These are phyloP conservation scores for Pseudonitzschia multiseries DNA, from an alignment of 108 stramenopile genomes.

Conservation along the genomic window DNA sequence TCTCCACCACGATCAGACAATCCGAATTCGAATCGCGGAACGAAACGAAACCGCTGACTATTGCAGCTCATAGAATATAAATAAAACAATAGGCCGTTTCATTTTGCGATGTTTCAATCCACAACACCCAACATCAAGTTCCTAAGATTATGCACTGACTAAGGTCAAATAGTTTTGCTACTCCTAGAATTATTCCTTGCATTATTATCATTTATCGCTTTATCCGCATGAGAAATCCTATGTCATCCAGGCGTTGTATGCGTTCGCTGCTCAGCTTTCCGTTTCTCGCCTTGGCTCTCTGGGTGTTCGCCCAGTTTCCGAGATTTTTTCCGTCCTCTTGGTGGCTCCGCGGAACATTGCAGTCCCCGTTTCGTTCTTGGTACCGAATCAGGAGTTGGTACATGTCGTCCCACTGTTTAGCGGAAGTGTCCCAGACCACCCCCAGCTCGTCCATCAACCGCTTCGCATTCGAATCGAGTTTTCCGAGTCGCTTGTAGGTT, in stretches of 20 bases:
- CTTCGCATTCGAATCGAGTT: neutral
- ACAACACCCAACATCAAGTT: too few species aligned
- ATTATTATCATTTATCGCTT: too few species aligned
- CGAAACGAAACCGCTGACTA: too few species aligned
- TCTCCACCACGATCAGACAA: too few species aligned
- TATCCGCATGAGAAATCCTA: too few species aligned
- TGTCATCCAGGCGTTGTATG: neutral
- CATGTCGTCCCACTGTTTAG: constrained; percentile 9
- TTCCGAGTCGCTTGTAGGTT: neutral
- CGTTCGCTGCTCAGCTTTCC: neutral
- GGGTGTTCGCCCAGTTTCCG: constrained; percentile 9
- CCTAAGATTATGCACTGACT: too few species aligned
- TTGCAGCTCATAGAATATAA: too few species aligned
- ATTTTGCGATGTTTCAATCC: too few species aligned
- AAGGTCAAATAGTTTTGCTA: too few species aligned
- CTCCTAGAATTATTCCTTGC: too few species aligned
- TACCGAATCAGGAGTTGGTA: neutral
- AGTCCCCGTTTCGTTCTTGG: constrained; percentile 8
- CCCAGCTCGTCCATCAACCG: neutral
- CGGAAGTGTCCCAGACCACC: constrained; percentile 7
- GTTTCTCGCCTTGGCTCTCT: neutral
- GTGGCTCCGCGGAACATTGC: neutral
- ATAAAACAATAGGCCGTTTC: too few species aligned
- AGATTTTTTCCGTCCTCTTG: constrained; percentile 13
- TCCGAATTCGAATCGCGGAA: too few species aligned